Percentiles rank a stretch among this genome's conserved stretches.
Conservation (phyloP, 1,284 basidiomycete genomes). For the Wallemia mellicola region DNA sequence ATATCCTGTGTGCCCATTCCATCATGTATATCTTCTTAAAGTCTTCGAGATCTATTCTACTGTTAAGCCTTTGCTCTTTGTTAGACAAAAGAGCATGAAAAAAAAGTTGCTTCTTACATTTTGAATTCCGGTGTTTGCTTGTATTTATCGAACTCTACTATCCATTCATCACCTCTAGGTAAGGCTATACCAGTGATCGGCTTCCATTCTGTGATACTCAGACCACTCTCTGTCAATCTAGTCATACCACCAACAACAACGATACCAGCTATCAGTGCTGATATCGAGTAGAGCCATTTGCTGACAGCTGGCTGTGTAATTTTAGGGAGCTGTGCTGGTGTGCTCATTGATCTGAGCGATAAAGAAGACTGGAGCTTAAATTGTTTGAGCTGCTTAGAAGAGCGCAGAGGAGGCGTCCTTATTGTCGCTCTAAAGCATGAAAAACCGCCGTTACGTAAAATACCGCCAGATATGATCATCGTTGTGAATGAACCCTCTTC, state of each 20-base stretch:
- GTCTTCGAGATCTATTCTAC: constrained; percentile 51
- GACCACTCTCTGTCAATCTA: constrained; percentile 80
- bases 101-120: constrained; percentile 27
- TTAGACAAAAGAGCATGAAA: background rate
- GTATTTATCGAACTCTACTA: constrained; percentile 79
- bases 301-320: background rate
- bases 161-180: constrained; percentile 56
- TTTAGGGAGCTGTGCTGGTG: constrained; percentile 10
- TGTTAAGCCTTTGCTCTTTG: constrained; percentile 48
- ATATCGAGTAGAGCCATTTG: constrained; percentile 51
- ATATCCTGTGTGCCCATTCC: constrained; percentile 91
- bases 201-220: constrained; percentile 95
- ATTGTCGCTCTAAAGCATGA: too few species aligned
- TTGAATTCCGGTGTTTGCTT: constrained; percentile 82
- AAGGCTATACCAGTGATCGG: constrained; percentile 72
- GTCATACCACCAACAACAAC: constrained; percentile 90
- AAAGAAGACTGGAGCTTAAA: too few species aligned
- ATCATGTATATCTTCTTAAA: constrained; percentile 95
- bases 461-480: too few species aligned
- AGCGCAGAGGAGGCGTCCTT: too few species aligned
- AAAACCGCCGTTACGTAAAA: too few species aligned
- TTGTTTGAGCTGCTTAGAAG: too few species aligned
- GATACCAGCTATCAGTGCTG: constrained; percentile 61
- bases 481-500: too few species aligned
- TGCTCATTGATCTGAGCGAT: constrained; percentile 36